Evolutionary conservation across 768 basidiomycete genomes (phyloP), one percentile per base, ranked within the genome.

Genomic region (Boletus pseudo-olivaceus): DNA sequence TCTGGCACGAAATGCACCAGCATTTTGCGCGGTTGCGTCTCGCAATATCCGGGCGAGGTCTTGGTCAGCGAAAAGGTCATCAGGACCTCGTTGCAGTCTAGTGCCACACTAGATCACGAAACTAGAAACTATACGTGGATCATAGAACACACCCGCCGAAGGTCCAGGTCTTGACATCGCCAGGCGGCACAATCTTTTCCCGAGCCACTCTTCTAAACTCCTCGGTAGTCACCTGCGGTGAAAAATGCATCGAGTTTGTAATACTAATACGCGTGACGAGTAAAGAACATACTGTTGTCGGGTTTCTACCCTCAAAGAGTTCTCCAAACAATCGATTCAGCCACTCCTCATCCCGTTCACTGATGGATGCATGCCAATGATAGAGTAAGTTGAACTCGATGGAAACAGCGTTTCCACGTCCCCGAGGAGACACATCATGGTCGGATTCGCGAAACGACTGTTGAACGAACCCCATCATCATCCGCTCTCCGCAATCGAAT

Each of bases 321-420:
- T 65, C 57, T 11, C 67, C 66, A 65, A 90, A 82, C n/a, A 72
- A 34, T 2, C 61, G 59, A 44, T 78, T 73, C 7, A 80, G 75
- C 85, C 85, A 88, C 42, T 73, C 51, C 0, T 78, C 75, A 66
- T 90, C 86, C 42, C 75, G 57, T 47, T 72, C 64, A 7, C 82
- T 82, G 1, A 87, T 64, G 1, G 83, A 76, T 19, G 88, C 73
- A 61, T 90, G 88, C 88, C 88, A 90, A 39, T 67, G 74, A 59
- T 80, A 78, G 17, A 79, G 64, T 23, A 80, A 59, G 61, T 78
- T 90, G 74, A 92, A 91, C 69, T 92, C 90, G 33, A 90, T 65
- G 0, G 89, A 88, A 54, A 83, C 81, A 35, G 81, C 83, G 62
- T 92, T 92, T 47, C 90, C 90, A 65, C 84, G 73, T 35, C 90